Evolutionary conservation across 768 basidiomycete species (phyloP).

Genomic region (Boletus rufocinnamomeus): DNA sequence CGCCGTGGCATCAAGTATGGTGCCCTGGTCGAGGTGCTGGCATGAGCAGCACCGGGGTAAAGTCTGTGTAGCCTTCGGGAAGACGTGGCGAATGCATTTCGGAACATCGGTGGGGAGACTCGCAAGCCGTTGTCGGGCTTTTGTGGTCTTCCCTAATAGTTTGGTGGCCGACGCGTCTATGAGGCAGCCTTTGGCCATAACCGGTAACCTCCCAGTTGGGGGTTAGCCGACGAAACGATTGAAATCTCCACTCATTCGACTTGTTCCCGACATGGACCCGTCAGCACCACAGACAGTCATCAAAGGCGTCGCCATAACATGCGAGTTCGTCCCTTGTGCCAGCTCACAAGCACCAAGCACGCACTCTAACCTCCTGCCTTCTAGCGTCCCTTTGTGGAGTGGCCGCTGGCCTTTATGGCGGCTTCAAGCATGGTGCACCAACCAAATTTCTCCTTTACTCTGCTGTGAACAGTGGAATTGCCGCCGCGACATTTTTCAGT

Average conservation of each 20-base stretch:
- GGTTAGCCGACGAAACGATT: background rate
- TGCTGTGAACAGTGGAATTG: constrained; percentile 70
- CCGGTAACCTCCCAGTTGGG: constrained; percentile 1
- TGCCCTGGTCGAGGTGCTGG: constrained; percentile 1
- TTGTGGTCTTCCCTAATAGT: too few relatives aligned
- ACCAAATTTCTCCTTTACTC: constrained; percentile 56
- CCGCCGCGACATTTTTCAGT: constrained; percentile 81
- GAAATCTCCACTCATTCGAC: background rate
- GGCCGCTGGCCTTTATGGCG: constrained; percentile 44
- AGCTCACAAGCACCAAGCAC: constrained; percentile 11
- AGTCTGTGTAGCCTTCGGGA: constrained; percentile 2
- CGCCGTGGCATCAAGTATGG: constrained; percentile 3
- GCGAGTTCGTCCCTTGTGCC: constrained; percentile 65
- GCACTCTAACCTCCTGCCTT: constrained; percentile 31
- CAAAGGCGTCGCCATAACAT: constrained; percentile 65
- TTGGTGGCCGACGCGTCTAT: too few relatives aligned
- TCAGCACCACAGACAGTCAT: constrained; percentile 46
- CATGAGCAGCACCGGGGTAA: constrained; percentile 12
- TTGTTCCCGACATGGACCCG: constrained; percentile 27
- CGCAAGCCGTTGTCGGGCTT: background rate
- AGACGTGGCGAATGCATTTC: constrained; percentile 10
- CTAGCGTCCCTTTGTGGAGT: constrained; percentile 60
- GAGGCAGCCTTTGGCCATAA: background rate
- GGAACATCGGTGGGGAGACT: constrained; percentile 16
- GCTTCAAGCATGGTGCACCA: constrained; percentile 50